Evolutionary conservation across 2,329 filamentous ascomycete species (phyloP), one percentile per base, ranked within the genome.

Genomic region (Fusarium equiseti): DNA sequence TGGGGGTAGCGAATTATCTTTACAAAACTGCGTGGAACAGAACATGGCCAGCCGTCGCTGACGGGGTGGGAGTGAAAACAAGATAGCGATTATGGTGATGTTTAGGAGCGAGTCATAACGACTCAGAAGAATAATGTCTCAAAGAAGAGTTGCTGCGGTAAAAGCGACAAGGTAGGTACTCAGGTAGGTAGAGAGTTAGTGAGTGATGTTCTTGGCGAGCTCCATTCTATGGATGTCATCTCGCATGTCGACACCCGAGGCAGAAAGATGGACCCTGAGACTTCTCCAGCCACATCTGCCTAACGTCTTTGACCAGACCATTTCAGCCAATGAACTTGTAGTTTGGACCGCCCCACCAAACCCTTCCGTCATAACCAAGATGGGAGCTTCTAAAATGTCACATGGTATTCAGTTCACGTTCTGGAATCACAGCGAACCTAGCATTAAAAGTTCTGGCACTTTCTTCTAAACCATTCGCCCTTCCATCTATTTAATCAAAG

Each of bases 21-120:
- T 70, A 55, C 64, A 62, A 50, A 52, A 59, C 63, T 59, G 61
- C 59, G 55, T 63, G 53, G 55, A 52, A 59, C 53, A 68, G 44
- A 70, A 69, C 74, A 76, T 76, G 73, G 63, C 73, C 73, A 72
- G 70, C 71, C 55, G 57, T 64, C 56, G 64, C 63, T 29, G 63
- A 66, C 63, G 49, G 62, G 50, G 22, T 35, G 54, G 52, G 44
- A 44, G 31, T 45, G 26, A 52, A 26, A 51, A 31, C 15, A 48
- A 26, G 49, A 35, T 26, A 27, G 31, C 16, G 49, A 31, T 51
- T 35, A 52, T 52, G 40, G 55, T 32, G 32, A 22, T 31, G 24
- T 40, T 22, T 40, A 64, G 50, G 59, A 44, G 32, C 24, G 45
- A 43, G 51, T 35, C 12, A 44, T 50, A 27, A 51, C 42, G n/a